Base-by-base conservation (phyloP, 1,284 basidiomycete genomes). In the Clitocybe nebularis region DNA sequence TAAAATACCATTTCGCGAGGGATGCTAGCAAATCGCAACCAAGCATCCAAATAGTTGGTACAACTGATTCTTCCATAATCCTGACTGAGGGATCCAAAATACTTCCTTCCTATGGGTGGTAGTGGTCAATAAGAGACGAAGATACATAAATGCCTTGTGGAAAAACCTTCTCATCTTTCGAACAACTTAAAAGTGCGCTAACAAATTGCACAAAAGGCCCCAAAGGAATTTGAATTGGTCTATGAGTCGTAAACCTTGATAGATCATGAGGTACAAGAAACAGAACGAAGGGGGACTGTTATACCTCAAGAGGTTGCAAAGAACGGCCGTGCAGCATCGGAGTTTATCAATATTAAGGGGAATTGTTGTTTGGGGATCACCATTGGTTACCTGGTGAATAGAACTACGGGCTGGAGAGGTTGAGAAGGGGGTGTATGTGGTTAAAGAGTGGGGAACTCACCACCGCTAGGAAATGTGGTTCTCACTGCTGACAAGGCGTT, bases 221-320 rank as follows among this genome's bases (percentile, higher is more conserved):
- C 9, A 90, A 57, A 0, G 92, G 89, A 2, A 94, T 58, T 33
- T 78, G 73, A 1, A 94, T 83, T 5, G 88, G 79, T 11, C 89
- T 77, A 30, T 71, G 64, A 2, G 74, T 77, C 0, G 75, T 64
- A 77, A 69, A 36, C 86, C 89, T 41, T 22, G n/a, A 17, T 23
- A 42, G 35, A 41, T 37, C 48, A 36, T 42, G 47, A 22, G 40
- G 13, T 34, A 34, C 21, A n/a, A 26, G 28, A 26, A 32, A 21
- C 19, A 21, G 36, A 36, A 29, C 13, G 14, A 19, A 16, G 26
- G 36, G 30, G 13, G 22, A 1, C 28, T 36, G 25, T 45, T n/a
- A 32, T 51, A 79, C 80, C 63, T 68, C 16, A 89, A 51, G 9
- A 89, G 63, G 29, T 77, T 72, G 36, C 60, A 57, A 5, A 89